Base-by-base conservation (phyloP, 345 rosid species). In the Gossypium turneri region DNA sequence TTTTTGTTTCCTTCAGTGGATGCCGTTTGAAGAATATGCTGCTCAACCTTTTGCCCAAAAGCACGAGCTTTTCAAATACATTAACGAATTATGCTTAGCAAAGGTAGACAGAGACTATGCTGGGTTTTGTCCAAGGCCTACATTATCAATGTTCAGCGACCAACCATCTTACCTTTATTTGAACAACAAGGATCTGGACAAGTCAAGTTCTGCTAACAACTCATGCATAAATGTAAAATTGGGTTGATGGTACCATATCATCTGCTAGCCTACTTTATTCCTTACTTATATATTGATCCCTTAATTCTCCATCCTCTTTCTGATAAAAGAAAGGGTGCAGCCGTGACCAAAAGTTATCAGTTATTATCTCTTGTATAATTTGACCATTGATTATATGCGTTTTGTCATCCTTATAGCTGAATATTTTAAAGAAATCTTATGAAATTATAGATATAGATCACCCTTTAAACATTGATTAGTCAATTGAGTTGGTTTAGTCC, bases 1-100 rank as follows among this genome's bases (percentile, higher is more conserved):
- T 7, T 58, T 59, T 57, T 63, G 72, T 17, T 2, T 45, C 19
- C 57, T 45, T 44, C 73, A 93, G 97, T 91, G 98, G 98, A 85
- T 93, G 92, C 87, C 82, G 4, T 62, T 87, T 7, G 92, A 90
- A 79, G 93, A 90, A 78, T 93, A 81, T 68, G 97, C 91, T 65
- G 81, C 89, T 69, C 94, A 93, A 76, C 94, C 94, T 70, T 73
- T 84, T 6, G 80, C 79, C 50, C 82, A 84, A 61, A 82, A 86
- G 82, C 80, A 84, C 57, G 88, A 81, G 0, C 79, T 88, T 57
- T 86, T 86, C 80, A 78, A 79, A 77, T 81, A 69, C 68, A 82
- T 85, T 22, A 81, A 75, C 16, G 69, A 78, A 29, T 70, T 91
- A 75, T 89, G 90, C 85, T 66, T 80, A 41, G 81, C 84, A 57